Percentiles rank a stretch among this genome's conserved stretches.
Conservation (phyloP, 1,139 yeast species). For the Pichia inconspicua region DNA sequence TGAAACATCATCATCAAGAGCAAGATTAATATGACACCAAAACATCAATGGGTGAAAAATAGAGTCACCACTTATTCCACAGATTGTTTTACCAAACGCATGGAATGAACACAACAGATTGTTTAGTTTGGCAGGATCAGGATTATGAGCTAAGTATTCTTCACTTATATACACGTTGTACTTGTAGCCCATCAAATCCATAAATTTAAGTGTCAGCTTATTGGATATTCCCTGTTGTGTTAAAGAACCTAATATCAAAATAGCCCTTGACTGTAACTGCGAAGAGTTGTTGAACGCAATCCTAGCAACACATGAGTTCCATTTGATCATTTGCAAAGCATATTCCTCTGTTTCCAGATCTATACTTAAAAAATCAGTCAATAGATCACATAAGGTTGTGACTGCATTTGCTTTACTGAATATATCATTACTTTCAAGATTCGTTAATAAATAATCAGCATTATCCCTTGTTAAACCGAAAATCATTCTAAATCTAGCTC, state of each 20-base stretch:
- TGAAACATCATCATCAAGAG: constrained; percentile 34
- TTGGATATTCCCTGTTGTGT: constrained; percentile 60
- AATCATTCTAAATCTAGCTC: constrained; percentile 65
- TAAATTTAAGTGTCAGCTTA: constrained; percentile 36
- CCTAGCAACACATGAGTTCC: constrained; percentile 61
- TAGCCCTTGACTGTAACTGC: constrained; percentile 63
- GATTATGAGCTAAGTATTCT: constrained; percentile 14
- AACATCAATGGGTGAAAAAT: constrained; percentile 49
- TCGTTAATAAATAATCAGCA: constrained; percentile 1
- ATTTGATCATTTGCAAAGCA: constrained; percentile 58
- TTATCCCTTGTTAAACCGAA: constrained; percentile 65
- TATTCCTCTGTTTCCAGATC: constrained; percentile 39
- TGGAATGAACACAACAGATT: constrained; percentile 31
- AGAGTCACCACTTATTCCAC: constrained; percentile 53
- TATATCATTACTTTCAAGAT: constrained; percentile 21
- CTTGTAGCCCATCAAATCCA: constrained; percentile 11
- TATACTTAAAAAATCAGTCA: constrained; percentile 50
- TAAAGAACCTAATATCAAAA: constrained; percentile 64
- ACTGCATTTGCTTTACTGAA: constrained; percentile 45
- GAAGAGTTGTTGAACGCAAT: constrained; percentile 57
- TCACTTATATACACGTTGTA: not conserved
- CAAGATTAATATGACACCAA: constrained; percentile 51
- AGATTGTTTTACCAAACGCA: constrained; percentile 53
- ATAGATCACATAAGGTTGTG: constrained; percentile 57
- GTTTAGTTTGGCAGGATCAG: constrained; percentile 3